A percentile compares a stretch with the other conserved stretches of the same genome.
These are phyloP conservation scores for Fusarium acutatum DNA, from an alignment of 2,329 filamentous ascomycete genomes.

Conservation along the genomic window DNA sequence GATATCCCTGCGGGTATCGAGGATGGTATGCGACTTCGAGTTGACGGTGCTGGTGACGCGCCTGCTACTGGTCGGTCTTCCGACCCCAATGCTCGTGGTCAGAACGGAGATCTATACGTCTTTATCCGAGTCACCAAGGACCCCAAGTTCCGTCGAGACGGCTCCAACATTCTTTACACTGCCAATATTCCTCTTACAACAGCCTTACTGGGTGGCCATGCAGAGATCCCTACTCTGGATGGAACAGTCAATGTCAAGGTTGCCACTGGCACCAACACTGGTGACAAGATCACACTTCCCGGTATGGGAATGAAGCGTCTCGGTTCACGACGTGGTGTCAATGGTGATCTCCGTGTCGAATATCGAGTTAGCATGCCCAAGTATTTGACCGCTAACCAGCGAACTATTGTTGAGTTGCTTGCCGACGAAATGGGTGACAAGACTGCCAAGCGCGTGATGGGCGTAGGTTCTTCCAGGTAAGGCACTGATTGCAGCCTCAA, in stretches of 20 bases:
- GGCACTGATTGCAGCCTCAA: neutral
- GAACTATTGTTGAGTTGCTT: slow-evolving; percentile 92
- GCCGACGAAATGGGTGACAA: slow-evolving; percentile 96
- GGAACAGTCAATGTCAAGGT: slow-evolving; percentile 91
- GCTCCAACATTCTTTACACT: slow-evolving; percentile 92
- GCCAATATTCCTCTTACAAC: slow-evolving; percentile 92
- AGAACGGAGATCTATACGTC: slow-evolving; percentile 89
- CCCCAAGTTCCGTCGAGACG: slow-evolving; percentile 85
- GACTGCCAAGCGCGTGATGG: slow-evolving; percentile 92
- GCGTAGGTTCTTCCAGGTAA: slow-evolving; percentile 61
- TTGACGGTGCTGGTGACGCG: slow-evolving; percentile 88
- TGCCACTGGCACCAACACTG: slow-evolving; percentile 88
- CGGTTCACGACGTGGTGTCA: slow-evolving; percentile 69
- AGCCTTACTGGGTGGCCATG: slow-evolving; percentile 89
- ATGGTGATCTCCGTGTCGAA: slow-evolving; percentile 89
- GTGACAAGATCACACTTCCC: slow-evolving; percentile 86
- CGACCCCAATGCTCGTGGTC: slow-evolving; percentile 68
- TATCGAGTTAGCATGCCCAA: slow-evolving; percentile 97
- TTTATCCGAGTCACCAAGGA: slow-evolving; percentile 90
- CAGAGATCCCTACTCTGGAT: slow-evolving; percentile 88
- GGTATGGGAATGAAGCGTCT: slow-evolving; percentile 96
- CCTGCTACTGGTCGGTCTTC: slow-evolving; percentile 77
- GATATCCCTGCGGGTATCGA: slow-evolving; percentile 97
- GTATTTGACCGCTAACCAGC: slow-evolving; percentile 88
- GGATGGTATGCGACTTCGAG: slow-evolving; percentile 90